Base-by-base conservation (phyloP, 495 filamentous ascomycete genomes). In the Aspergillus nanangensis region DNA sequence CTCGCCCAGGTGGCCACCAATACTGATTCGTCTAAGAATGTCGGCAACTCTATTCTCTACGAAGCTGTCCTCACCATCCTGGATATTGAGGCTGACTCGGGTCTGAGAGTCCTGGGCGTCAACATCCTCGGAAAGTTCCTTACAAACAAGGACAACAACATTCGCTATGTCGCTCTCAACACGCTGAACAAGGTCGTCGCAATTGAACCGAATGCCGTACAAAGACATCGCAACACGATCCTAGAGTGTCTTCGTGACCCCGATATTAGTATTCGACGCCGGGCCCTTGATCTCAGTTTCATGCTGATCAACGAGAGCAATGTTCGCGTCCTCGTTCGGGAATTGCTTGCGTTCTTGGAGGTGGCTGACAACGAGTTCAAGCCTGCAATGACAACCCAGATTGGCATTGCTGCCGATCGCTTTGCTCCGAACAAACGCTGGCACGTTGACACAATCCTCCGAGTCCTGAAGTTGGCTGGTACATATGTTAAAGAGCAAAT, bases 331-430 rank as follows among this genome's bases (percentile, higher is more conserved):
- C 76, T 98, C 29, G 89, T 97, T 41, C 72, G 94, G 45, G 94
- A 98, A 56, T 68, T 98, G 27, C 77, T 98, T 19, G 88, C 93
- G 8, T 97, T 98, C 71, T 67, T 98, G 34, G 94, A 97, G 62
- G 89, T 95, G 25, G 90, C 94, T 36, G 92, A 98, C 57, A 96
- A 92, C 51, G 93, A 98, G 61, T 98, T 98, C 76, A 98, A 98
- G 69, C 87, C 94, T 2, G 84, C 84, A 41, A 94, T 98, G 89
- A 97, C 93, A 0, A 87, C 82, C 42, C 93, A 98, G 58, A 97
- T 98, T 57, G 93, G 93, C 11, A 88, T 98, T 57, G 94, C 93
- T 17, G 94, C 93, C 3, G 94, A 98, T 59, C 82, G 90, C 18
- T 98, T 88, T 66, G 88, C 94, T 5, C 93, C 93, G 2, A 95